phyloP scores from a whole-genome alignment of 768 basidiomycete species.

The Suillus fuscotomentosus region DNA sequence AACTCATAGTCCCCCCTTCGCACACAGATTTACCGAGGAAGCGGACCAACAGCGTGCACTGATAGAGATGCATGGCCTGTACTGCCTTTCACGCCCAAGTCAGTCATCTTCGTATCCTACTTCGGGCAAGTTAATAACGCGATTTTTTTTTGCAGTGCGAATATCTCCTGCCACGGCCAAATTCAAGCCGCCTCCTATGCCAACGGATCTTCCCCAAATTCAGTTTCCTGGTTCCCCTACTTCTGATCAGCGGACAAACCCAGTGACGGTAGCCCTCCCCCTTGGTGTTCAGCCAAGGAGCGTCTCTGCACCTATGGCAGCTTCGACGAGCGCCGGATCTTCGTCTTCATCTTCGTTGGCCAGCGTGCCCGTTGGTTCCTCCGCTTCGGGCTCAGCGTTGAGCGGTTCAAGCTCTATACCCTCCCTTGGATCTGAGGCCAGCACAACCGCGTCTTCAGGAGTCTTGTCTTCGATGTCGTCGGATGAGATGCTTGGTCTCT shows the following conservation, averaged over 20 bases:
- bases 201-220: slow-evolving; percentile 46
- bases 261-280: slow-evolving; percentile 50
- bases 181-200: slow-evolving; percentile 60
- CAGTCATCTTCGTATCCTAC: slow-evolving; percentile 29
- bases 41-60: slow-evolving; percentile 86
- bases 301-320: slow-evolving; percentile 69
- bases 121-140: slow-evolving; percentile 26
- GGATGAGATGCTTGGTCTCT: slow-evolving; percentile 52
- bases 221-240: slow-evolving; percentile 37
- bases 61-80: slow-evolving; percentile 89
- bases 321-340: slow-evolving; percentile 24
- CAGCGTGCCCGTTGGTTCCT: slow-evolving; percentile 37
- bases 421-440: slow-evolving; percentile 48
- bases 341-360: slow-evolving; percentile 27
- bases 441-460: slow-evolving; percentile 48
- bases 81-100: slow-evolving; percentile 89
- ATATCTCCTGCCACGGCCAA: slow-evolving; percentile 90
- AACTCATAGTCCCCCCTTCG: neutral
- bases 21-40: slow-evolving; percentile 80
- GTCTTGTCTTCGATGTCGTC: slow-evolving; percentile 47
- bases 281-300: slow-evolving; percentile 53
- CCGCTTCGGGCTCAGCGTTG: slow-evolving; percentile 47
- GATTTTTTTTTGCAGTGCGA: slow-evolving; percentile 57
- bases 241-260: slow-evolving; percentile 33
- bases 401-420: slow-evolving; percentile 51